Percentiles rank a stretch among this genome's conserved stretches.
Evolutionary conservation across 2,329 filamentous ascomycete genomes (phyloP).

Genomic region (Trichoderma sp.): DNA sequence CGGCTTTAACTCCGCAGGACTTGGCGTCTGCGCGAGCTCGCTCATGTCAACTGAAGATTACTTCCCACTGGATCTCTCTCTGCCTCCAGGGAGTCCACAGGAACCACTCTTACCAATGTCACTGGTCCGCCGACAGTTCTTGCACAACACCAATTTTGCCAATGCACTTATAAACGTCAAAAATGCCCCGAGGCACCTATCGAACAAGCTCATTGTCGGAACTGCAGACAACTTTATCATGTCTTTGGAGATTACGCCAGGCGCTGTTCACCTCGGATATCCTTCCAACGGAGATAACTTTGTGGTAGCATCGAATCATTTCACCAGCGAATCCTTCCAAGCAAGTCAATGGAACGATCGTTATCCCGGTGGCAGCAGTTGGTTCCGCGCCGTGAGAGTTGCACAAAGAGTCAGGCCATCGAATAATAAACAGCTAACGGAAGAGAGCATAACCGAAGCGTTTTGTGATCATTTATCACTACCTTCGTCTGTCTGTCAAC

Average conservation of each 20-base stretch:
- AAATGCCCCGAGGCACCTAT: slow-evolving; percentile 20
- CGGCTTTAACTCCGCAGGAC: slow-evolving; percentile 17
- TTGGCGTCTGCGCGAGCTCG: slow-evolving; percentile 18
- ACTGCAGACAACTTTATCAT: slow-evolving; percentile 19
- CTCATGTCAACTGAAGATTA: slow-evolving; percentile 23
- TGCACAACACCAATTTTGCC: slow-evolving; percentile 15
- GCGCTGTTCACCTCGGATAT: not conserved
- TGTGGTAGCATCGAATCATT: slow-evolving; percentile 13
- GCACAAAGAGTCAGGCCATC: not conserved
- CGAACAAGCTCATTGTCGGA: slow-evolving; percentile 17
- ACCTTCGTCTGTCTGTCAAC: slow-evolving; percentile 16
- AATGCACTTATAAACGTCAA: slow-evolving; percentile 11
- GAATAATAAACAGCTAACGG: not conserved
- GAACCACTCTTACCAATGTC: slow-evolving; percentile 17
- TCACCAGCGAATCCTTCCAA: slow-evolving; percentile 13
- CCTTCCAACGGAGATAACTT: not conserved
- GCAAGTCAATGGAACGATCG: slow-evolving; percentile 5
- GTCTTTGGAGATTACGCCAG: not conserved
- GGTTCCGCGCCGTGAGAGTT: slow-evolving; percentile 12
- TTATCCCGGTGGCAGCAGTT: slow-evolving; percentile 21
- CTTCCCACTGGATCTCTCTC: not conserved
- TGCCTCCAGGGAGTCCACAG: not conserved
- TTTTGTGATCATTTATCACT: not conserved
- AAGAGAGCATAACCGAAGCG: not conserved
- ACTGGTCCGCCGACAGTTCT: slow-evolving; percentile 14